phyloP scores from a whole-genome alignment of 306 rosid species.

The Cucurbita argyrosperma region DNA sequence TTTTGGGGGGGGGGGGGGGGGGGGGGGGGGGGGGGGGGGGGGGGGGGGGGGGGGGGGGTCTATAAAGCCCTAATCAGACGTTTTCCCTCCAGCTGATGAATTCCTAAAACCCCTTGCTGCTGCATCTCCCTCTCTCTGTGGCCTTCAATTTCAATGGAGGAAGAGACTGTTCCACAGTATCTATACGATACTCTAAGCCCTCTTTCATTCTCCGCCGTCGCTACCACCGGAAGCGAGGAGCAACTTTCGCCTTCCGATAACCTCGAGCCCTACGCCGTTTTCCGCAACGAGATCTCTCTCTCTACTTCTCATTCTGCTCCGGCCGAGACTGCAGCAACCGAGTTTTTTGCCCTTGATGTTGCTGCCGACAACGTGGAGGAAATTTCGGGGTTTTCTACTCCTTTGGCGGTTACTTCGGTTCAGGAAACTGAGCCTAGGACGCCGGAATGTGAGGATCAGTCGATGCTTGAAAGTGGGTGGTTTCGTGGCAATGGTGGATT shows the following conservation, averaged over 20 bases:
- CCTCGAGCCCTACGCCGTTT: conserved; percentile 36
- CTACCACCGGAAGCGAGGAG: not conserved
- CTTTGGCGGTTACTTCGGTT: not conserved
- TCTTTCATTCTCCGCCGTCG: conserved; percentile 19
- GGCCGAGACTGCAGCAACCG: conserved; percentile 18
- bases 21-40: too few relatives aligned
- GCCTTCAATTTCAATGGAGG: conserved; percentile 8
- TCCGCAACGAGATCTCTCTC: conserved; percentile 59
- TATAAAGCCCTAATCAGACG: not conserved
- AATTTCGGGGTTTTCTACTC: conserved; percentile 7
- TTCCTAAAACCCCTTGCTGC: not conserved
- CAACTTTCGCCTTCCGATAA: conserved; percentile 22
- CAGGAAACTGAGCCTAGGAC: conserved; percentile 25
- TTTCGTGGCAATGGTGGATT: conserved; percentile 61
- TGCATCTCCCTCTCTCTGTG: not conserved
- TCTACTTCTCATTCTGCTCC: conserved; percentile 23
- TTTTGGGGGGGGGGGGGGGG: too few relatives aligned
- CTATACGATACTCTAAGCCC: conserved; percentile 51
- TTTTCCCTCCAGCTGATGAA: too few relatives aligned
- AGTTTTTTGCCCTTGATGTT: conserved; percentile 70
- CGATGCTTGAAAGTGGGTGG: conserved; percentile 68
- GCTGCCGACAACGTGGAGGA: conserved; percentile 16
- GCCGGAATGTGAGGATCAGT: conserved; percentile 35
- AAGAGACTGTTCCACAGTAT: conserved; percentile 16
- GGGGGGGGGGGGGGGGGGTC: too few relatives aligned